phyloP scores from a whole-genome alignment of 805 yeast genomes.

The Ogataea naganishii region DNA sequence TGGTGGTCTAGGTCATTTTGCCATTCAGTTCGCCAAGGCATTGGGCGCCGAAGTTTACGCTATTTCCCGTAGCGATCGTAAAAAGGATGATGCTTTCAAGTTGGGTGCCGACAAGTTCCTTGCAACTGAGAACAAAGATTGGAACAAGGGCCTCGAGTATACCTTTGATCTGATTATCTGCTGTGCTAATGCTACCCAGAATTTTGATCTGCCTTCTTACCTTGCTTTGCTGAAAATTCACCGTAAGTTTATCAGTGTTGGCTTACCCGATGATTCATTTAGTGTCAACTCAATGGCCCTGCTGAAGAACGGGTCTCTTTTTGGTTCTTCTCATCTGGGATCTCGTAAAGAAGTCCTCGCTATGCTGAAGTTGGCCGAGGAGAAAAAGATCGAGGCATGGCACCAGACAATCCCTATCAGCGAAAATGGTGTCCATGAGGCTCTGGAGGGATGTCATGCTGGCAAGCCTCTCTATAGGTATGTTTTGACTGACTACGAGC shows the following conservation, averaged over 20 bases:
- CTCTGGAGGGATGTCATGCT: slow-evolving; percentile 41
- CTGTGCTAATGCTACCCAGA: slow-evolving; percentile 43
- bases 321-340: slow-evolving; percentile 55
- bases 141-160: slow-evolving; percentile 20
- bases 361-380: slow-evolving; percentile 56
- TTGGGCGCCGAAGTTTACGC: slow-evolving; percentile 56
- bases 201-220: slow-evolving; percentile 40
- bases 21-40: slow-evolving; percentile 50
- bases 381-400: slow-evolving; percentile 53
- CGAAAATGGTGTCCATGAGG: slow-evolving; percentile 44
- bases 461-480: slow-evolving; percentile 60
- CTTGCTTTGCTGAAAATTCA: slow-evolving; percentile 45
- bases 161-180: slow-evolving; percentile 44
- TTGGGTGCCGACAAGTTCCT: slow-evolving; percentile 50
- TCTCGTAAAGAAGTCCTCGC: slow-evolving; percentile 57
- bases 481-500: slow-evolving; percentile 50
- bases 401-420: slow-evolving; percentile 48
- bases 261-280: slow-evolving; percentile 49
- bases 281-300: slow-evolving; percentile 33
- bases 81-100: slow-evolving; percentile 42
- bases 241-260: slow-evolving; percentile 55
- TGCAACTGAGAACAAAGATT: slow-evolving; percentile 35
- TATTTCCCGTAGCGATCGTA: slow-evolving; percentile 41
- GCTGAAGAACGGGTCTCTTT: slow-evolving; percentile 34
- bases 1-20: slow-evolving; percentile 64